Base-by-base conservation (phyloP, 2,329 filamentous ascomycete species). In the Coniochaeta sp. region DNA sequence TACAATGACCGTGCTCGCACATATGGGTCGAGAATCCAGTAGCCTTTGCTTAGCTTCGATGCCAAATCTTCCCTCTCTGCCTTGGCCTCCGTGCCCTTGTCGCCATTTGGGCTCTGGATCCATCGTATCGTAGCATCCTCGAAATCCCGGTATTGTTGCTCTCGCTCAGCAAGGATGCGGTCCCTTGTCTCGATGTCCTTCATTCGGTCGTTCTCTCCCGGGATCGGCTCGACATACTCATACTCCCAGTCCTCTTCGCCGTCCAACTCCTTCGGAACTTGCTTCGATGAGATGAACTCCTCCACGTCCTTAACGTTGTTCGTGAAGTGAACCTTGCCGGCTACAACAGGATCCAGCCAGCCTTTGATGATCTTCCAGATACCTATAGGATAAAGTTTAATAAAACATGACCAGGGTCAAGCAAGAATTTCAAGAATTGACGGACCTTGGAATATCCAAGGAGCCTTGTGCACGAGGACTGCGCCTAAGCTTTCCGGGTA, bases 301-400 rank as follows among this genome's bases (percentile, higher is more conserved):
- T 89, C 84, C 58, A 99, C 79, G 58, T 97, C 93, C 59, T 89
- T 82, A 59, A 86, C 78, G 65, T 86, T 91, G 70, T 91, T 95
- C 61, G 90, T 95, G 73, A 98, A 98, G 72, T 97, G 87, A 22
- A 99, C 89, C 75, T 99, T 99, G 70, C 85, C 82, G 26, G 95
- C 95, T 30, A 99, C 93, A 3, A 99, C 93, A 1, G 95, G 95
- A 72, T 99, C 95, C 40, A 99, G 84, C 95, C 95, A 99, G 66
- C 93, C 92, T 65, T 86, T 88, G 71, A 99, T 96, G 65, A 99
- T 90, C 72, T 86, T 92, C 95, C 93, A 98, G 64, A 98, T 90
- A n/a, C 90, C 89, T 90, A 61, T n/a, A n/a, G n/a, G n/a, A n/a
- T n/a, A 5, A 30, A 19, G 9, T 8, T 69, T 62, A 67, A 17